phyloP scores from a whole-genome alignment of 805 yeast genomes.

The Nakazawaea anatomiae region DNA sequence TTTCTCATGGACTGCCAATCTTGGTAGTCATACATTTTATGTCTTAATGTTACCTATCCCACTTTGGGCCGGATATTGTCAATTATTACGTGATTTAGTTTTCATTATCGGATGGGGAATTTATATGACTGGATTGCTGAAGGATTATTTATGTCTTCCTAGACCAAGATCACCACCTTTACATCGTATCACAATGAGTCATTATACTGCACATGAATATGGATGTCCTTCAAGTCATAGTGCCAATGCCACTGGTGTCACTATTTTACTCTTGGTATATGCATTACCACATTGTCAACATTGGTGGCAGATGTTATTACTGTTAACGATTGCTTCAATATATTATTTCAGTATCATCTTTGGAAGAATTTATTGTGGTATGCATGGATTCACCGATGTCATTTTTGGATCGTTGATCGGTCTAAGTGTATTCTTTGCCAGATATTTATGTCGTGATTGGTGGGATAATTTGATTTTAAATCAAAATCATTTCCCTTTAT shows the following conservation, averaged over 20 bases:
- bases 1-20: conserved; percentile 81
- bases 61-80: conserved; percentile 68
- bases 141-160: conserved; percentile 86
- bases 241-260: conserved; percentile 89
- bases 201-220: conserved; percentile 88
- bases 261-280: conserved; percentile 37
- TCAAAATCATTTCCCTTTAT: conserved; percentile 17
- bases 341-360: conserved; percentile 62
- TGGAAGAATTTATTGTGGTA: conserved; percentile 92
- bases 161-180: conserved; percentile 91
- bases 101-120: conserved; percentile 64
- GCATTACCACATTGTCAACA: conserved; percentile 3
- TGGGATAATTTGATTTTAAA: conserved; percentile 43
- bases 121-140: conserved; percentile 64
- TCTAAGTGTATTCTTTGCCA: conserved; percentile 35
- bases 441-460: conserved; percentile 32
- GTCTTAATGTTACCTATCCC: conserved; percentile 84
- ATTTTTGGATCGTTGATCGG: conserved; percentile 65
- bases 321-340: conserved; percentile 17
- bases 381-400: conserved; percentile 91
- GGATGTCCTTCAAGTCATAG: conserved; percentile 94
- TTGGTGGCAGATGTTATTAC: conserved; percentile 14
- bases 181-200: conserved; percentile 81
- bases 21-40: conserved; percentile 93
- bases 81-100: conserved; percentile 53